These are phyloP conservation scores for Tetrapyrgos nigripes DNA, from an alignment of 1,284 basidiomycete species.

Conservation along the genomic window DNA sequence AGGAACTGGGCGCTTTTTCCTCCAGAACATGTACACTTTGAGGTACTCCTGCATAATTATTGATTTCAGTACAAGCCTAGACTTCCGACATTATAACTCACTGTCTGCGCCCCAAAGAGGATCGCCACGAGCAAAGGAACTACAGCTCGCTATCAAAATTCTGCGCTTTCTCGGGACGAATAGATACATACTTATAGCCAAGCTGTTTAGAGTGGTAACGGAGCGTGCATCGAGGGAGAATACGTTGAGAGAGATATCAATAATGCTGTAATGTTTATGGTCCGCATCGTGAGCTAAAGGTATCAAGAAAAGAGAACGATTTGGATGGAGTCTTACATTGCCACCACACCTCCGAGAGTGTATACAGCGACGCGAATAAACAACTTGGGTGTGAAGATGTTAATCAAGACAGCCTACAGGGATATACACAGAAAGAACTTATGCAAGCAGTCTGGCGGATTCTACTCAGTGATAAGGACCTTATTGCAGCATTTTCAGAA, in stretches of 20 bases:
- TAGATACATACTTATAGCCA: background rate
- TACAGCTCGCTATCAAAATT: background rate
- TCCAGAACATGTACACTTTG: constrained; percentile 4
- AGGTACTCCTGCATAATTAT: background rate
- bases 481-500: constrained; percentile 35
- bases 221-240: background rate
- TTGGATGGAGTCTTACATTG: background rate
- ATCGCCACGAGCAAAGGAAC: background rate
- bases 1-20: background rate
- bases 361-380: constrained; percentile 5
- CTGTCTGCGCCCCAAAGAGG: background rate
- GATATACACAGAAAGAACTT: constrained; percentile 31
- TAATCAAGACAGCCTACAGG: constrained; percentile 8
- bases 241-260: background rate
- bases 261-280: background rate
- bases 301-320: background rate
- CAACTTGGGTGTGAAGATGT: background rate
- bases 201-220: background rate
- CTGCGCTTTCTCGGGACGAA: background rate
- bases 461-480: constrained; percentile 29
- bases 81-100: background rate
- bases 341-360: constrained; percentile 1
- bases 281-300: background rate
- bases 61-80: background rate
- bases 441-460: constrained; percentile 38